These are phyloP conservation scores for Globisporangium iwayamae DNA, from an alignment of 352 stramenopile genomes.

Conservation along the genomic window DNA sequence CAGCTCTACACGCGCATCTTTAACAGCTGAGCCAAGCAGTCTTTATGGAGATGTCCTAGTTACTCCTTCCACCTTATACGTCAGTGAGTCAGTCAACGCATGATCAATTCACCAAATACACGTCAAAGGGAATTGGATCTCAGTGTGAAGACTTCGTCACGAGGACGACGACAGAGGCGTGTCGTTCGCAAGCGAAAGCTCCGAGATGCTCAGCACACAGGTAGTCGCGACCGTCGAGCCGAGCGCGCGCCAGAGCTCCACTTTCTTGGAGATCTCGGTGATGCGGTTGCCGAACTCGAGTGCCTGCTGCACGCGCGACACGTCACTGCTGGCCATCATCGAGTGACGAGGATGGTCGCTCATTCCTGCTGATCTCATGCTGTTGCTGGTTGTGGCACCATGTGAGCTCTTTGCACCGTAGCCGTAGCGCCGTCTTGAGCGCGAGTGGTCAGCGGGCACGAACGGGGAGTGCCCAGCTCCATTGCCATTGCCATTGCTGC, in stretches of 20 bases:
- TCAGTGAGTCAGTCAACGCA: not conserved
- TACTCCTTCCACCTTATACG: not conserved
- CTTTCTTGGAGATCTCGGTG: slow-evolving; percentile 36
- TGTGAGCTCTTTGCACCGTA: not conserved
- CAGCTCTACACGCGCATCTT: slow-evolving; percentile 89
- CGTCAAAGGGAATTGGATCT: not conserved
- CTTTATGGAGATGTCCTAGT: not conserved
- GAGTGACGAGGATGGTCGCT: not conserved
- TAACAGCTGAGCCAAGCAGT: slow-evolving; percentile 44
- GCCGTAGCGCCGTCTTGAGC: slow-evolving; percentile 2
- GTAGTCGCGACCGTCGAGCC: slow-evolving; percentile 24
- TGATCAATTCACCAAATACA: no score
- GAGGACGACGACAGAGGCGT: not conserved
- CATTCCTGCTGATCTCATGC: not conserved
- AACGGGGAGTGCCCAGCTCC: not conserved
- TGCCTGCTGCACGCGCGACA: slow-evolving; percentile 25
- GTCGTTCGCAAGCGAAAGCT: slow-evolving; percentile 11
- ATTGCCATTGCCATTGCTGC: not conserved
- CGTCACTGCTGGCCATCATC: not conserved
- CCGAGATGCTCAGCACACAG: slow-evolving; percentile 24
- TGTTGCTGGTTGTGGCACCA: not conserved
- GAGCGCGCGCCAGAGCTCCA: slow-evolving; percentile 32
- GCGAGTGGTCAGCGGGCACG: not conserved
- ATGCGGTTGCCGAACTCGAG: slow-evolving; percentile 29
- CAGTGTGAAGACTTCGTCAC: not conserved